Percentiles rank a stretch among this genome's conserved stretches.
Evolutionary conservation across 305 asterid genomes (phyloP).

Genomic region (Solanum hybrid): DNA sequence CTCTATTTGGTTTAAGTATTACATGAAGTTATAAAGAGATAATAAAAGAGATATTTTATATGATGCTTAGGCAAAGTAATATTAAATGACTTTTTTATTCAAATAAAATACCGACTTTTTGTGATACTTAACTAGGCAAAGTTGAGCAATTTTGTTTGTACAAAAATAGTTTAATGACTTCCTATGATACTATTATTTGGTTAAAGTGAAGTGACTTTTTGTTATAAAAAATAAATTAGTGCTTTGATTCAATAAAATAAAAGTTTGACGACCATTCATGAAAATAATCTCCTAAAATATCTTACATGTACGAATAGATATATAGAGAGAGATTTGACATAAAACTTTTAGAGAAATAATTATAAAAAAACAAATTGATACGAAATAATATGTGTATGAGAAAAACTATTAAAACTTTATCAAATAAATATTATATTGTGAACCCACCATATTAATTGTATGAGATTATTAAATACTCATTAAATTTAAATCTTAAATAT

Average conservation of each 20-base stretch:
- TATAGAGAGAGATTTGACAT: too few relatives aligned
- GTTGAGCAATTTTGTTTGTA: background rate
- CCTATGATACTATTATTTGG: background rate
- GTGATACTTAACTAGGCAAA: background rate
- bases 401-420: background rate
- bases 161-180: background rate
- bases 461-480: background rate
- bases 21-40: background rate
- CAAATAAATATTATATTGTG: background rate
- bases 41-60: background rate
- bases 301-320: too few relatives aligned
- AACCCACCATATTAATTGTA: background rate
- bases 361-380: too few relatives aligned
- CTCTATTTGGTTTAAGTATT: background rate
- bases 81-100: background rate
- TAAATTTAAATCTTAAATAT: background rate
- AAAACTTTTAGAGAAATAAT: too few relatives aligned
- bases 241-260: background rate
- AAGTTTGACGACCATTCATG: background rate
- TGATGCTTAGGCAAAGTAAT: background rate
- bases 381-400: too few relatives aligned
- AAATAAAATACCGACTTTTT: background rate
- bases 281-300: too few relatives aligned
- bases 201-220: background rate
- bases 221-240: background rate